Percentiles rank a stretch among this genome's conserved stretches.
Conservation (phyloP, 768 basidiomycete species). For the Auriscalpium microsporum region DNA sequence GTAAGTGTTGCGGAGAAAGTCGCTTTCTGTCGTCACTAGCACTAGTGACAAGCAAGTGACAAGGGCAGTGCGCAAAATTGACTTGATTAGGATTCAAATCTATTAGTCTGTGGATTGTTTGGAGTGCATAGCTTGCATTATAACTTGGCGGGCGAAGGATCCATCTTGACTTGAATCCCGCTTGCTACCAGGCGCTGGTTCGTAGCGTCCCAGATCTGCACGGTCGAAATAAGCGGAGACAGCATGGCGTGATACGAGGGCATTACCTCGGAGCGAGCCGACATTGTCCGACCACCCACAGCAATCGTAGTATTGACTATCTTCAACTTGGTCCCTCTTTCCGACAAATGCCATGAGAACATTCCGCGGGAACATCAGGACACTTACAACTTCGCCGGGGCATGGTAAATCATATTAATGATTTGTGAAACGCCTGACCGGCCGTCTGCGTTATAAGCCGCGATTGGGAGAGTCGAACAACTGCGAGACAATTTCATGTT, state of each 20-base stretch:
- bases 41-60: no score
- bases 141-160: background rate
- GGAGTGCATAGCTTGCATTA: no score
- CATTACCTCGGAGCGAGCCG: background rate
- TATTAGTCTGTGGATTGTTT: no score
- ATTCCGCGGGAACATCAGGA: background rate
- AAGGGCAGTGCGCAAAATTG: no score
- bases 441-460: background rate
- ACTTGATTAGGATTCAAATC: no score
- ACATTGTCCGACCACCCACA: background rate
- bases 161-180: slow-evolving; percentile 1
- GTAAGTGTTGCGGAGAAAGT: no score
- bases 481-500: background rate
- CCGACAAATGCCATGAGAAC: no score
- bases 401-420: slow-evolving; percentile 1
- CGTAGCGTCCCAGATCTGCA: slow-evolving; percentile 2
- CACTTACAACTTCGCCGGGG: background rate
- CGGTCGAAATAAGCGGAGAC: background rate
- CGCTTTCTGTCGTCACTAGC: no score
- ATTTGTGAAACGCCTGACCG: background rate
- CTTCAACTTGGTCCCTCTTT: background rate
- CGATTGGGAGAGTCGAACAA: background rate
- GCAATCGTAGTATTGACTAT: background rate
- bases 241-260: background rate
- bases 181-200: background rate